These are phyloP conservation scores for Colletotrichum higginsianum DNA, from an alignment of 2,329 filamentous ascomycete genomes.

Conservation along the genomic window DNA sequence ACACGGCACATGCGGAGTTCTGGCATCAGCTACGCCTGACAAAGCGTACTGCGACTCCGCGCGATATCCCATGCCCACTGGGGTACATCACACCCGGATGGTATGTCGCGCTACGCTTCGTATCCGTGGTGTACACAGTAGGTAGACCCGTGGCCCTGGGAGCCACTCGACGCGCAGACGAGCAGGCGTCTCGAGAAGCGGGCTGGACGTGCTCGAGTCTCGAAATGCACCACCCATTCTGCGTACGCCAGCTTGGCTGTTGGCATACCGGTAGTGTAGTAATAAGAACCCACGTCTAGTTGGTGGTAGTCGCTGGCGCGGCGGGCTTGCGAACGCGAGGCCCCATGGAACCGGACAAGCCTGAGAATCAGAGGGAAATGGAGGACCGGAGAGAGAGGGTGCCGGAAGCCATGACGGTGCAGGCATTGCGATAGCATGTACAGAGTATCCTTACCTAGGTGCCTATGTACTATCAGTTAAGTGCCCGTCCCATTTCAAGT, in stretches of 20 bases:
- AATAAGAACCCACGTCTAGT: conserved; percentile 10
- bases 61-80: background rate
- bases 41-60: background rate
- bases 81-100: conserved; percentile 10
- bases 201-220: conserved; percentile 20
- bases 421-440: background rate
- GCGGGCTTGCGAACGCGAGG: conserved; percentile 25
- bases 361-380: background rate
- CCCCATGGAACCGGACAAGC: conserved; percentile 13
- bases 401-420: conserved; percentile 8
- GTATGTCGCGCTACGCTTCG: conserved; percentile 27
- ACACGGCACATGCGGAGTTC: conserved; percentile 15
- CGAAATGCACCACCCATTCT: conserved; percentile 24
- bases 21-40: background rate
- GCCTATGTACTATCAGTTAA: too few species aligned
- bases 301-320: conserved; percentile 12
- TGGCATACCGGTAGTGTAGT: conserved; percentile 21
- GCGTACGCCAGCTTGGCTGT: conserved; percentile 20
- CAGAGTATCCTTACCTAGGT: too few species aligned
- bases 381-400: background rate
- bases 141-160: conserved; percentile 10
- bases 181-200: conserved; percentile 3
- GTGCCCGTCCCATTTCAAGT: too few species aligned
- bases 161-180: conserved; percentile 26
- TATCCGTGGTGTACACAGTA: background rate